A percentile compares a stretch with the other conserved stretches of the same genome.
phyloP scores from a whole-genome alignment of 2,329 filamentous ascomycete species.

The Colletotrichum acutatum region DNA sequence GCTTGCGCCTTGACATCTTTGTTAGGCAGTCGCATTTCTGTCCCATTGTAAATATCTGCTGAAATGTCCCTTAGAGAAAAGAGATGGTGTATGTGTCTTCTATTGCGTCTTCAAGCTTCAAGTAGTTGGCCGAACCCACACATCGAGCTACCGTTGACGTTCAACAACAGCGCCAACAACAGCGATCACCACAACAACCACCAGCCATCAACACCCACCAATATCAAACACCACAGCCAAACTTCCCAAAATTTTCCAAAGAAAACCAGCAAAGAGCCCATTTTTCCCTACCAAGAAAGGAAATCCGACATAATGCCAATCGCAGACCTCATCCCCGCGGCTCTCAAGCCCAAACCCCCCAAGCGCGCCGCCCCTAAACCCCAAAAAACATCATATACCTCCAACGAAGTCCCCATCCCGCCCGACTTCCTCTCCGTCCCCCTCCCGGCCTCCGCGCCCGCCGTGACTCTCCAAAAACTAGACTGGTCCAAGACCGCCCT shows the following conservation, averaged over 20 bases:
- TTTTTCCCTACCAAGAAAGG: too few relatives aligned
- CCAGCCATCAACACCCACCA: not conserved
- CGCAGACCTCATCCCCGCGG: not conserved
- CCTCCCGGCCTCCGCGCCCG: constrained; percentile 46
- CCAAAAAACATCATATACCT: constrained; percentile 42
- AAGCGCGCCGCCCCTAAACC: not conserved
- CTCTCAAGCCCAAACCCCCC: constrained; percentile 8
- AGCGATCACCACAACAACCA: not conserved
- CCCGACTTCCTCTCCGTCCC: constrained; percentile 55
- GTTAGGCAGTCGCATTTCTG: not conserved
- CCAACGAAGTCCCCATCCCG: constrained; percentile 49
- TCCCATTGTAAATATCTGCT: not conserved
- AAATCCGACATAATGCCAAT: not conserved
- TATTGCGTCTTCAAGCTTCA: not conserved
- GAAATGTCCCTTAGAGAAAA: not conserved
- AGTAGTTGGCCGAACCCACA: not conserved
- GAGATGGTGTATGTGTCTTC: not conserved
- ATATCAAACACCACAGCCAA: not conserved
- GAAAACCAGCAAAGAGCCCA: too few relatives aligned
- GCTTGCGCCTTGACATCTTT: not conserved
- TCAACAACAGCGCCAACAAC: not conserved
- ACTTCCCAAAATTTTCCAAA: not conserved
- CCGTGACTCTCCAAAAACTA: constrained; percentile 57
- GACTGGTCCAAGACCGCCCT: constrained; percentile 62
- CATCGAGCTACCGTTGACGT: not conserved